These are phyloP conservation scores for Colletotrichum lindemuthianum DNA, from an alignment of 2,329 filamentous ascomycete genomes.

Conservation along the genomic window DNA sequence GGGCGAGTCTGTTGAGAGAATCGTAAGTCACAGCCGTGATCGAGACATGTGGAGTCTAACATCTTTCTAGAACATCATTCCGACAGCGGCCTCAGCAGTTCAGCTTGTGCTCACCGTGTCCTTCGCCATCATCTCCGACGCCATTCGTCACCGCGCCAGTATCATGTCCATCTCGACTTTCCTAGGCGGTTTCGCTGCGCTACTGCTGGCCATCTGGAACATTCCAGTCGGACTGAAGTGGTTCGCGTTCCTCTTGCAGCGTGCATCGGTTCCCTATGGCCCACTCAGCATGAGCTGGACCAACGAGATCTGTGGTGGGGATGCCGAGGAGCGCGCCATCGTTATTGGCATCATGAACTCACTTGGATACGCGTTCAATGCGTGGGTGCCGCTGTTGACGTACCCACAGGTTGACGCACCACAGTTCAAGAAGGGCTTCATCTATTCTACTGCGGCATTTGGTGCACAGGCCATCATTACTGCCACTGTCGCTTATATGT, in stretches of 20 bases:
- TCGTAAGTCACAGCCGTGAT: slow-evolving; percentile 51
- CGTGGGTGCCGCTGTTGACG: slow-evolving; percentile 64
- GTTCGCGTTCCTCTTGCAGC: slow-evolving; percentile 59
- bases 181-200: slow-evolving; percentile 21
- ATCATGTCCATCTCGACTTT: slow-evolving; percentile 33
- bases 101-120: slow-evolving; percentile 30
- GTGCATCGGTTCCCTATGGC: slow-evolving; percentile 26
- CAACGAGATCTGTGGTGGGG: slow-evolving; percentile 31
- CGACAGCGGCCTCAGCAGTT: slow-evolving; percentile 27
- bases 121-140: slow-evolving; percentile 29
- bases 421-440: slow-evolving; percentile 53
- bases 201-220: slow-evolving; percentile 63
- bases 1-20: slow-evolving; percentile 59
- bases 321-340: slow-evolving; percentile 30
- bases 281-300: slow-evolving; percentile 33
- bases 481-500: slow-evolving; percentile 15
- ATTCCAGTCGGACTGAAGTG: slow-evolving; percentile 64
- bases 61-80: slow-evolving; percentile 24
- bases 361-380: slow-evolving; percentile 57
- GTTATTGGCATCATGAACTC: slow-evolving; percentile 35
- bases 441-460: slow-evolving; percentile 41
- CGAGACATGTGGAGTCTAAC: not conserved
- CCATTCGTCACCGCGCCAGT: slow-evolving; percentile 25
- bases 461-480: slow-evolving; percentile 23
- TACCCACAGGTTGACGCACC: slow-evolving; percentile 59